phyloP scores from a whole-genome alignment of 2,329 filamentous ascomycete species.

The Aureobasidium sp. region DNA sequence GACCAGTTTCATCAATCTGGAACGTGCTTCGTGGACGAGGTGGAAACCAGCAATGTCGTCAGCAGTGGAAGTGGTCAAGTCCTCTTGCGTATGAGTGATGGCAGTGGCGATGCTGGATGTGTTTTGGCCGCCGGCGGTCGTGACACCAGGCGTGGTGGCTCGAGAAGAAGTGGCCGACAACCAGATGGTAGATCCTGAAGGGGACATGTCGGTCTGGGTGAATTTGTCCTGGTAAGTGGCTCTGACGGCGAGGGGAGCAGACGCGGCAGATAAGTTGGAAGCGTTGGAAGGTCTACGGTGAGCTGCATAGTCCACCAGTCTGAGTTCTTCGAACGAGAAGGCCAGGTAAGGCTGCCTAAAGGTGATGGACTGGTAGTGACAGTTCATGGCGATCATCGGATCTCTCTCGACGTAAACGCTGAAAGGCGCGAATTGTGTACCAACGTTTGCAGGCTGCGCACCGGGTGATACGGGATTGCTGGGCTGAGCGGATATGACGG shows the following conservation, averaged over 20 bases:
- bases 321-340: slow-evolving; percentile 67
- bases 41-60: slow-evolving; percentile 55
- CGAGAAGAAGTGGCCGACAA: slow-evolving; percentile 35
- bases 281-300: slow-evolving; percentile 75
- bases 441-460: slow-evolving; percentile 46
- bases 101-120: slow-evolving; percentile 19
- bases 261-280: not conserved
- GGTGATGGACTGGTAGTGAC: slow-evolving; percentile 70
- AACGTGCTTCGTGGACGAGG: slow-evolving; percentile 57
- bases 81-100: slow-evolving; percentile 26
- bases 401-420: slow-evolving; percentile 68
- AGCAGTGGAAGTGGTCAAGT: slow-evolving; percentile 63
- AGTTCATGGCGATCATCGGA: slow-evolving; percentile 48
- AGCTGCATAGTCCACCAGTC: slow-evolving; percentile 77
- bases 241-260: not conserved
- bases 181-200: slow-evolving; percentile 26
- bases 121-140: slow-evolving; percentile 34
- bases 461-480: no score
- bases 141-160: slow-evolving; percentile 37
- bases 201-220: slow-evolving; percentile 17
- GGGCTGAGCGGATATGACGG: not conserved
- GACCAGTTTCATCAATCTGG: slow-evolving; percentile 60
- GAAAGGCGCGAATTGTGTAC: slow-evolving; percentile 62
- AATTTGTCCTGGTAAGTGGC: not conserved
- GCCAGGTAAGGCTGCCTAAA: slow-evolving; percentile 78